Conservation (phyloP, 352 stramenopile genomes). For the Phytopythium oedochilum region DNA sequence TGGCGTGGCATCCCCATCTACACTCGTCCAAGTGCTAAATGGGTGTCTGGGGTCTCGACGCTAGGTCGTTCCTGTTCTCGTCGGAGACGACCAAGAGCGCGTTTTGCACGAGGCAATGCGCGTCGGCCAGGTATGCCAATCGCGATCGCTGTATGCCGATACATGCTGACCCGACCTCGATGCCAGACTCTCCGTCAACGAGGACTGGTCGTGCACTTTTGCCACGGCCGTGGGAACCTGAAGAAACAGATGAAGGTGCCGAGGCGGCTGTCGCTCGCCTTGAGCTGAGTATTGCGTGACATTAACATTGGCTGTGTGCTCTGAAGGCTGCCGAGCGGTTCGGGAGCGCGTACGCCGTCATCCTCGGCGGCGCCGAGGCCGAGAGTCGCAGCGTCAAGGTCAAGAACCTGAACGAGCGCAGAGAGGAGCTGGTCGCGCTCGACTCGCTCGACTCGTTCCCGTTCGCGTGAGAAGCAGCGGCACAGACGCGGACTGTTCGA, state of each 20-base stretch:
- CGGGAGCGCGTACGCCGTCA: constrained; percentile 63
- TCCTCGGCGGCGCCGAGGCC: constrained; percentile 71
- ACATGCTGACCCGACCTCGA: not conserved
- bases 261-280: not conserved
- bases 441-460: constrained; percentile 20
- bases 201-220: constrained; percentile 77
- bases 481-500: not conserved
- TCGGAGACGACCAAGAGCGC: constrained; percentile 28
- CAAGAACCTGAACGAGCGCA: constrained; percentile 65
- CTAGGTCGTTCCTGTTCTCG: constrained; percentile 65
- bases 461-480: constrained; percentile 15
- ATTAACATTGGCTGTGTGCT: not conserved
- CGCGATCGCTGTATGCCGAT: not conserved
- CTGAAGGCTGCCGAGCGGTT: constrained; percentile 60
- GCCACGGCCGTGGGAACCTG: constrained; percentile 68
- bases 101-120: constrained; percentile 65
- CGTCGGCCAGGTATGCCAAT: constrained; percentile 36
- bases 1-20: not conserved
- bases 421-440: constrained; percentile 45
- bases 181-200: constrained; percentile 32
- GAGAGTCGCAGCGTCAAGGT: constrained; percentile 56
- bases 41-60: not conserved
- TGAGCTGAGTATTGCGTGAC: not conserved
- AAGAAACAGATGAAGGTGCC: constrained; percentile 88
- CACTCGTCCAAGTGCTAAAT: not conserved